Conservation (phyloP, 345 rosid species). For the Bretschneidera sinensis region DNA sequence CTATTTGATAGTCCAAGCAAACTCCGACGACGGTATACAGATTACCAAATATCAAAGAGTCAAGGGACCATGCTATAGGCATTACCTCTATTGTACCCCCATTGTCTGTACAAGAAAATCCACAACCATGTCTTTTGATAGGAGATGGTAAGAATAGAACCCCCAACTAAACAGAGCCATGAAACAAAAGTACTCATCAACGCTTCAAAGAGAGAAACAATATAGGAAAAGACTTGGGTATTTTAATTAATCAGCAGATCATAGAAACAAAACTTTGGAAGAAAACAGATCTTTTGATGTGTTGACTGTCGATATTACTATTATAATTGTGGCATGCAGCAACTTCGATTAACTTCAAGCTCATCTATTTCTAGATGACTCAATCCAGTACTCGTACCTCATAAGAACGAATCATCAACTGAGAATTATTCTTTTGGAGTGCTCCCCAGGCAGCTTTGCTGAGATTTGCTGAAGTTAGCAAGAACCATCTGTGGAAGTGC, state of each 20-base stretch:
- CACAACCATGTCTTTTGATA: conserved; percentile 21
- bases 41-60: too few species aligned
- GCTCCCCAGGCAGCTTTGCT: conserved; percentile 99
- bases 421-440: conserved; percentile 87
- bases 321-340: conserved; percentile 6
- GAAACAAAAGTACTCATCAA: not conserved
- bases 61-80: not conserved
- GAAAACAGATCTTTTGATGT: too few species aligned
- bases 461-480: conserved; percentile 88
- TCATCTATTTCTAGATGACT: not conserved
- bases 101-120: conserved; percentile 56
- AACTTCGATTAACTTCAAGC: conserved; percentile 1
- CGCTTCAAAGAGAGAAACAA: too few species aligned
- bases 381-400: conserved; percentile 44
- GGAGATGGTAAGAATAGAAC: conserved; percentile 76
- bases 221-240: not conserved
- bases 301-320: too few species aligned
- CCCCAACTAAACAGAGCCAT: conserved; percentile 47
- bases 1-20: not conserved
- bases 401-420: conserved; percentile 92
- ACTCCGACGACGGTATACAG: too few species aligned
- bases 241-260: not conserved
- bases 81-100: conserved; percentile 35
- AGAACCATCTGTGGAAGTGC: conserved; percentile 91
- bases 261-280: not conserved